Evolutionary conservation across 352 stramenopile species (phyloP).

Genomic region (Achlya hypogyna): DNA sequence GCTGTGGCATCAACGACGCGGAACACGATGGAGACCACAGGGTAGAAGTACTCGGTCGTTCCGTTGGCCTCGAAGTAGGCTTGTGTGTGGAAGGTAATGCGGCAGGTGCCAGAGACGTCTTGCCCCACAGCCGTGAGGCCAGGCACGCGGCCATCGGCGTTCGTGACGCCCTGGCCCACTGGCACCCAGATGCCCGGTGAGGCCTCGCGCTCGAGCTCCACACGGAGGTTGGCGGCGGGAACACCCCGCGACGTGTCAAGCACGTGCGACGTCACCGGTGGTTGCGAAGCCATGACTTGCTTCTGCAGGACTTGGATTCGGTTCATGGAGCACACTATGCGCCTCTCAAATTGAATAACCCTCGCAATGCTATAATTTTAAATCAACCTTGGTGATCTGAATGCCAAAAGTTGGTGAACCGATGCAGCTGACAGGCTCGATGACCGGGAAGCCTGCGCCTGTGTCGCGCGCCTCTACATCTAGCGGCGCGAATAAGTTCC

Average conservation of each 20-base stretch:
- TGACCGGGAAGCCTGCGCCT: too few species aligned
- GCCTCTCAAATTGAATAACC: too few species aligned
- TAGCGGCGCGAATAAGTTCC: too few species aligned
- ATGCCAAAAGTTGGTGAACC: too few species aligned
- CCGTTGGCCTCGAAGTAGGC: slow-evolving; percentile 67
- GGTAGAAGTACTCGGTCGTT: slow-evolving; percentile 77
- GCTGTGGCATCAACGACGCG: slow-evolving; percentile 52
- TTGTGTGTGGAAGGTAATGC: slow-evolving; percentile 73
- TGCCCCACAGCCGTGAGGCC: slow-evolving; percentile 36
- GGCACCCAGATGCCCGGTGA: slow-evolving; percentile 27
- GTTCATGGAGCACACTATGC: too few species aligned
- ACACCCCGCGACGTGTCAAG: slow-evolving; percentile 73
- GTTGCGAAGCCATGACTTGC: slow-evolving; percentile 1
- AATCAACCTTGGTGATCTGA: too few species aligned
- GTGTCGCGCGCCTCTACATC: too few species aligned
- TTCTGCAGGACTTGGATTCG: slow-evolving; percentile 1
- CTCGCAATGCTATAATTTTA: too few species aligned
- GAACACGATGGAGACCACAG: slow-evolving; percentile 74
- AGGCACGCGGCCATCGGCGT: slow-evolving; percentile 63
- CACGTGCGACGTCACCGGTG: slow-evolving; percentile 79
- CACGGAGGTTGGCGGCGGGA: slow-evolving; percentile 53
- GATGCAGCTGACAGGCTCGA: too few species aligned
- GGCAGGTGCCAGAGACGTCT: slow-evolving; percentile 53
- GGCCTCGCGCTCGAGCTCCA: slow-evolving; percentile 53
- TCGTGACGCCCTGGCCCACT: slow-evolving; percentile 51